Conservation (phyloP, 805 yeast genomes). For the Lachancea kluyveri region DNA sequence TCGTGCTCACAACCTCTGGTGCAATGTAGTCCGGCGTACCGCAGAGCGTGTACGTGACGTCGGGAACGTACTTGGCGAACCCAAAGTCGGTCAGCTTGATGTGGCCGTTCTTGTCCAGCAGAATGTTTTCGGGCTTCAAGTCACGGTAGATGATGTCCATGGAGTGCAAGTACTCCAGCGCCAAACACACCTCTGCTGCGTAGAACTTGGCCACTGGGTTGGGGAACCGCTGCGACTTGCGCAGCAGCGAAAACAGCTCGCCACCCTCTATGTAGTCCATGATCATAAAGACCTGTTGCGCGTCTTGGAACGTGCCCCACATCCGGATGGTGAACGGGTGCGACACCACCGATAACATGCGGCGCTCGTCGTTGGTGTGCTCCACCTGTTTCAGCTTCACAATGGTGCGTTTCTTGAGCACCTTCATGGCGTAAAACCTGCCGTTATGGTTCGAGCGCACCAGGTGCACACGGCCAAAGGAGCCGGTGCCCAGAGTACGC, state of each 20-base stretch:
- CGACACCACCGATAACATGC: slow-evolving; percentile 78
- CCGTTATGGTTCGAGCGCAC: slow-evolving; percentile 87
- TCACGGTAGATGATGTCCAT: slow-evolving; percentile 87
- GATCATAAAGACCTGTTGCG: slow-evolving; percentile 78
- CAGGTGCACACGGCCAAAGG: slow-evolving; percentile 90
- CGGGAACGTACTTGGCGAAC: slow-evolving; percentile 87
- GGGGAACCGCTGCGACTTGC: slow-evolving; percentile 89
- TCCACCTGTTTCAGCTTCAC: slow-evolving; percentile 92
- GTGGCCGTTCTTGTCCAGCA: slow-evolving; percentile 85
- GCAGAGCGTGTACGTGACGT: slow-evolving; percentile 89
- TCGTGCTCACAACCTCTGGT: slow-evolving; percentile 90
- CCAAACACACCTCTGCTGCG: slow-evolving; percentile 84
- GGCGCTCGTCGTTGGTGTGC: slow-evolving; percentile 91
- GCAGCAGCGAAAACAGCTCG: slow-evolving; percentile 75
- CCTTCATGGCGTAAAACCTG: slow-evolving; percentile 89
- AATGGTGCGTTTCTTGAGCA: slow-evolving; percentile 77
- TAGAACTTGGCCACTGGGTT: slow-evolving; percentile 95
- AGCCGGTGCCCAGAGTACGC: slow-evolving; percentile 91
- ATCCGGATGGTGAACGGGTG: slow-evolving; percentile 88
- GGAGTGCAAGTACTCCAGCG: slow-evolving; percentile 80
- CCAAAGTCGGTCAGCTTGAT: slow-evolving; percentile 92
- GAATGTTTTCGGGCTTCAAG: slow-evolving; percentile 86
- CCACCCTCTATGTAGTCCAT: slow-evolving; percentile 98
- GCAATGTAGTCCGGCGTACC: slow-evolving; percentile 97
- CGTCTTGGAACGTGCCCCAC: slow-evolving; percentile 97